phyloP scores from a whole-genome alignment of 257 asterid species.

The Solanum boliviense region DNA sequence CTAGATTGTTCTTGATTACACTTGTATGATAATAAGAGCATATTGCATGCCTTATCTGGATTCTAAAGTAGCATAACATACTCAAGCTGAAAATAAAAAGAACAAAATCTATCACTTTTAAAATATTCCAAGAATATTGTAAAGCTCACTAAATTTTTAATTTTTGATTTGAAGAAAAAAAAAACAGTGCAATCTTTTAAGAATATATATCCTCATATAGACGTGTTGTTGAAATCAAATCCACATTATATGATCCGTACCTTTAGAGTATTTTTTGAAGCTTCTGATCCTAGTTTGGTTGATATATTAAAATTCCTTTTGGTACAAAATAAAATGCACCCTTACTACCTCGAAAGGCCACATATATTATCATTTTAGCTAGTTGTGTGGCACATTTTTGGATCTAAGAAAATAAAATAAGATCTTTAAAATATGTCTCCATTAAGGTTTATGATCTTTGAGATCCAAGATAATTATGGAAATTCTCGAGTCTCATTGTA shows the following conservation, averaged over 20 bases:
- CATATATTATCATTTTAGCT: background rate
- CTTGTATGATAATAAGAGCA: no score
- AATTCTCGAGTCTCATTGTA: no score
- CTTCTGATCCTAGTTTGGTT: no score
- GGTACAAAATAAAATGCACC: background rate
- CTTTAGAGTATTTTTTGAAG: background rate
- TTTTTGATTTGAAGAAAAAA: background rate
- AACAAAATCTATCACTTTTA: no score
- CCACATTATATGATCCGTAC: background rate
- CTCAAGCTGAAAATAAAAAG: no score
- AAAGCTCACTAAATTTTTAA: background rate
- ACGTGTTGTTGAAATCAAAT: background rate
- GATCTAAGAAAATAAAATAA: background rate
- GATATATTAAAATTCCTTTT: background rate
- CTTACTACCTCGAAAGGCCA: background rate
- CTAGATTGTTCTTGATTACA: no score
- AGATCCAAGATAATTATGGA: no score
- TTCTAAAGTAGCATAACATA: no score
- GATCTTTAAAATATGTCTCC: background rate
- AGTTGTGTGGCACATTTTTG: background rate
- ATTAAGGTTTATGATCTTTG: no score
- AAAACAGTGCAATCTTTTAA: background rate
- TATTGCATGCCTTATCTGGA: no score
- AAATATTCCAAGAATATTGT: no score
- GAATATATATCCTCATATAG: background rate